A percentile compares a stretch with the other conserved stretches of the same genome.
These are phyloP conservation scores for Ustilago trichophora DNA, from an alignment of 1,284 basidiomycete genomes.

Conservation along the genomic window DNA sequence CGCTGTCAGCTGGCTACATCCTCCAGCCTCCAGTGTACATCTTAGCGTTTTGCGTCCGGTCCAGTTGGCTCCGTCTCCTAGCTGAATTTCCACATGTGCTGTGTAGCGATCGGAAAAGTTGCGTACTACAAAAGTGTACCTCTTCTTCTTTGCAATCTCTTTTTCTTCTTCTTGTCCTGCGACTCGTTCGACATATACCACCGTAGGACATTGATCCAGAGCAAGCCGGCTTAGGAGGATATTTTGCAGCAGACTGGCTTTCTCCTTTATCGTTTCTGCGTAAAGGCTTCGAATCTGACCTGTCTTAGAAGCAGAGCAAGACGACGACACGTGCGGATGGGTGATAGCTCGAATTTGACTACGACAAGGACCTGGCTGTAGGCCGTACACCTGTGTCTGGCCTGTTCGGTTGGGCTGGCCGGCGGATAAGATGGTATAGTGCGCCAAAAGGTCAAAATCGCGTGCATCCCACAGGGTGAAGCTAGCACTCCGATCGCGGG, in stretches of 20 bases:
- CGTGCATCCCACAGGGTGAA: constrained; percentile 39
- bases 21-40: constrained; percentile 4
- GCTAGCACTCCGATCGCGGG: constrained; percentile 4
- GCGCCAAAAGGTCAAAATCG: constrained; percentile 42
- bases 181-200: neutral
- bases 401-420: too few species aligned
- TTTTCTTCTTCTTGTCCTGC: neutral
- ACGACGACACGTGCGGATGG: constrained; percentile 5
- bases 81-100: too few species aligned
- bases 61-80: neutral
- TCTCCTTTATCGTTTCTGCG: constrained; percentile 49
- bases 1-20: neutral
- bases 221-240: constrained; percentile 34
- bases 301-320: too few species aligned
- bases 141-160: neutral
- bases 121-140: constrained; percentile 5
- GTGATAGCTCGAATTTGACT: constrained; percentile 26
- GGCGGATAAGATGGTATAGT: constrained; percentile 16
- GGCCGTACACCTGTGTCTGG: constrained; percentile 28
- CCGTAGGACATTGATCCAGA: constrained; percentile 20
- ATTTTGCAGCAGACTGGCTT: constrained; percentile 31
- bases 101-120: constrained; percentile 21
- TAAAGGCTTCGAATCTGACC: constrained; percentile 47
- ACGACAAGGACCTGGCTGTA: constrained; percentile 34
- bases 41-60: constrained; percentile 11